Evolutionary conservation across 2,329 filamentous ascomycete genomes (phyloP).

Genomic region (Karstenula rhodostoma): DNA sequence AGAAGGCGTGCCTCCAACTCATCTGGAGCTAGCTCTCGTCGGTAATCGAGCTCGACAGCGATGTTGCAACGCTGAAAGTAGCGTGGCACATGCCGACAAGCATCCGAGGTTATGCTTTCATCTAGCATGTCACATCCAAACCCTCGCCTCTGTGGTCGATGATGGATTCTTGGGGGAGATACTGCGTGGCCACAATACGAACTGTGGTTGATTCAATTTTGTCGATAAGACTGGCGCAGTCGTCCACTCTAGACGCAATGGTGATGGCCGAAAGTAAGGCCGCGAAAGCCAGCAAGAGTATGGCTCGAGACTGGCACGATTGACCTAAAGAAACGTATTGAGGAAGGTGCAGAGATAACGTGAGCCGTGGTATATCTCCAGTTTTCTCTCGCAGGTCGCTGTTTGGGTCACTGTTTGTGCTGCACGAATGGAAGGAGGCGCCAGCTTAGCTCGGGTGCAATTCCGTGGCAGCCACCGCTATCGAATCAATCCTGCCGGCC

Average conservation of each 20-base stretch:
- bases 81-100: neutral
- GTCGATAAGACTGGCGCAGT: neutral
- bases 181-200: slow-evolving; percentile 11
- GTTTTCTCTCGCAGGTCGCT: no score
- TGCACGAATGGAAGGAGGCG: neutral
- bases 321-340: neutral
- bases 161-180: slow-evolving; percentile 8
- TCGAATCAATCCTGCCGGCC: neutral
- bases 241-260: neutral
- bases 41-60: neutral
- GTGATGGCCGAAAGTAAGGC: neutral
- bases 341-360: neutral
- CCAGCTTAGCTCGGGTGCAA: neutral
- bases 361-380: neutral
- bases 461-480: neutral
- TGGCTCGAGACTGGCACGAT: neutral
- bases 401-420: no score
- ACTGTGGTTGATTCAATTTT: neutral
- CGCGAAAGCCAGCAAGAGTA: neutral
- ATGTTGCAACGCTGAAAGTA: neutral
- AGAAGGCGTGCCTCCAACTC: neutral
- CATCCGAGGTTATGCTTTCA: neutral
- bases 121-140: slow-evolving; percentile 6
- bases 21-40: slow-evolving; percentile 1
- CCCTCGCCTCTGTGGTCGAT: slow-evolving; percentile 16